Conservation (phyloP, 2,329 filamentous ascomycete genomes). For the Zasmidium cellare region DNA sequence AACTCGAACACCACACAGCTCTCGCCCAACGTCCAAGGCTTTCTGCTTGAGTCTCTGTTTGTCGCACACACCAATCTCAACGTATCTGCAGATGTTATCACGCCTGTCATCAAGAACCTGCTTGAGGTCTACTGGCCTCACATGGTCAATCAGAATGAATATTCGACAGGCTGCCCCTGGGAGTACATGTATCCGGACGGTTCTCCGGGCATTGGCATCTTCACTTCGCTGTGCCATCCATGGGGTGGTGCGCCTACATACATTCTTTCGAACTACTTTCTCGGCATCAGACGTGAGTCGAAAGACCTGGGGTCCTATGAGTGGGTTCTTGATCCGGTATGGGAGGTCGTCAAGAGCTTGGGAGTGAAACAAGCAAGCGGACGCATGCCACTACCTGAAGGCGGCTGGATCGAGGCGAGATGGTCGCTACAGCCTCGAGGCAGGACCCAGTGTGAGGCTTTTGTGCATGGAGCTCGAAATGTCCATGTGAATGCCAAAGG, state of each 20-base stretch:
- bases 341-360: not conserved
- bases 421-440: not conserved
- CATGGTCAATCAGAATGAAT: slow-evolving; percentile 41
- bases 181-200: slow-evolving; percentile 45
- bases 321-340: not conserved
- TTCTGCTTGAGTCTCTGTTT: slow-evolving; percentile 43
- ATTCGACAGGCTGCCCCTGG: slow-evolving; percentile 45
- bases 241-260: slow-evolving; percentile 51
- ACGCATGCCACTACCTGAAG: not conserved
- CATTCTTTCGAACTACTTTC: slow-evolving; percentile 40
- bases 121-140: slow-evolving; percentile 41
- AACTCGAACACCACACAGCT: slow-evolving; percentile 45
- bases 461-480: not conserved
- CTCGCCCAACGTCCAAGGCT: slow-evolving; percentile 33
- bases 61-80: slow-evolving; percentile 21
- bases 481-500: not conserved
- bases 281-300: slow-evolving; percentile 23
- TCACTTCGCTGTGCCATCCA: slow-evolving; percentile 46
- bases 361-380: not conserved
- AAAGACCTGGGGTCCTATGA: not conserved
- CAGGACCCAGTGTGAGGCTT: not conserved
- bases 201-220: slow-evolving; percentile 43
- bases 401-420: not conserved
- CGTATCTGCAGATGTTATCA: slow-evolving; percentile 1
- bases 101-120: slow-evolving; percentile 31